Evolutionary conservation across 805 yeast species (phyloP).

Genomic region (Lachancea fermentati): DNA sequence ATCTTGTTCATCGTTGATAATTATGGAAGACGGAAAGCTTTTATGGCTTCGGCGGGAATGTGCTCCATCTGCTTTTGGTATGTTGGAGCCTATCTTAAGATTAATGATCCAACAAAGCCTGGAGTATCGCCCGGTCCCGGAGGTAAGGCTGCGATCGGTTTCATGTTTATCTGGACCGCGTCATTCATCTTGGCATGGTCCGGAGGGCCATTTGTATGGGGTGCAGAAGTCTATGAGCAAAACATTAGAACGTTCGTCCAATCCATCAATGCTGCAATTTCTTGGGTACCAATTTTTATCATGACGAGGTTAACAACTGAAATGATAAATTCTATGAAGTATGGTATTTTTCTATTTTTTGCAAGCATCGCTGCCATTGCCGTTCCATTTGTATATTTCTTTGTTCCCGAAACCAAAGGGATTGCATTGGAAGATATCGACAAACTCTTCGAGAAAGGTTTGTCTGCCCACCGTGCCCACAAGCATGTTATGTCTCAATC

Average conservation of each 20-base stretch:
- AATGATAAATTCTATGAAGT: conserved; percentile 39
- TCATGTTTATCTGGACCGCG: conserved; percentile 43
- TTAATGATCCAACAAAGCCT: conserved; percentile 34
- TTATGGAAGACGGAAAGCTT: conserved; percentile 41
- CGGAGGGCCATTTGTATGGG: conserved; percentile 44
- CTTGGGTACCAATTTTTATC: conserved; percentile 48
- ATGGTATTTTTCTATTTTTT: conserved; percentile 40
- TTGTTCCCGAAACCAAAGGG: conserved; percentile 73
- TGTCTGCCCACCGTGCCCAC: conserved; percentile 8
- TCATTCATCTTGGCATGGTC: conserved; percentile 41
- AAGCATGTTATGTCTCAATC: conserved; percentile 4
- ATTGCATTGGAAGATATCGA: conserved; percentile 59
- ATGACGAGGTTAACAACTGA: conserved; percentile 43
- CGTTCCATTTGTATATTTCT: conserved; percentile 47
- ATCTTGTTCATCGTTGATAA: conserved; percentile 42
- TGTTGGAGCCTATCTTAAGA: conserved; percentile 43
- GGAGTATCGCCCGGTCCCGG: conserved; percentile 28
- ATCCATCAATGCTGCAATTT: conserved; percentile 40
- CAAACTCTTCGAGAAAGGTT: conserved; percentile 5
- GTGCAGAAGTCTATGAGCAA: conserved; percentile 43
- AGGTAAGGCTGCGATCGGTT: conserved; percentile 40
- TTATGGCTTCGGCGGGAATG: conserved; percentile 34
- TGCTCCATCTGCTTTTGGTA: conserved; percentile 44
- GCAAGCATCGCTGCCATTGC: conserved; percentile 16
- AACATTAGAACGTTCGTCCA: conserved; percentile 39